A percentile compares a stretch with the other conserved stretches of the same genome.
Evolutionary conservation across 345 rosid genomes (phyloP).

Genomic region (Triadica sebifera): DNA sequence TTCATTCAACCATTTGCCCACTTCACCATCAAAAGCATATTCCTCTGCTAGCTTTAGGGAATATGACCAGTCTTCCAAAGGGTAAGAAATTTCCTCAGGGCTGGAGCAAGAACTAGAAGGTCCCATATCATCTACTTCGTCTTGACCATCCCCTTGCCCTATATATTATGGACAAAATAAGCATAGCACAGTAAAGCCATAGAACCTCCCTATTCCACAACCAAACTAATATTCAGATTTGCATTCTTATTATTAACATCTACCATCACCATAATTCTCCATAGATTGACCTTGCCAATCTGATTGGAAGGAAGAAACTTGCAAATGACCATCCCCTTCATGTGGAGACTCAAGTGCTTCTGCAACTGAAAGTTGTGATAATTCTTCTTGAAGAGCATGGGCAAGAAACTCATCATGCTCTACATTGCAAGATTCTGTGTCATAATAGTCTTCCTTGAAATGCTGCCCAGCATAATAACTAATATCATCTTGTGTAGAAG

Average conservation of each 20-base stretch:
- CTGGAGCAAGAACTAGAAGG: conserved; percentile 51
- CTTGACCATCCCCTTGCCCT: conserved; percentile 41
- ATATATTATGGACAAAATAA: conserved; percentile 16
- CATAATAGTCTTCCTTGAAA: conserved; percentile 41
- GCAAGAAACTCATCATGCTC: conserved; percentile 61
- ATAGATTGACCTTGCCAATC: conserved; percentile 42
- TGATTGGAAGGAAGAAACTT: conserved; percentile 28
- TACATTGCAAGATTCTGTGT: conserved; percentile 30
- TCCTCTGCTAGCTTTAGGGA: conserved; percentile 44
- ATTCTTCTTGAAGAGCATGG: conserved; percentile 57
- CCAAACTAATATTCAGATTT: background rate
- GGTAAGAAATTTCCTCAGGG: conserved; percentile 42
- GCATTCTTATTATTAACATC: conserved; percentile 5
- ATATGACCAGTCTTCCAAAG: conserved; percentile 43
- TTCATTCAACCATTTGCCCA: conserved; percentile 59
- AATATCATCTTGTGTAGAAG: conserved; percentile 32
- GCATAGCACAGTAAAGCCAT: background rate
- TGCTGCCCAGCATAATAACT: conserved; percentile 39
- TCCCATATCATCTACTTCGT: conserved; percentile 40
- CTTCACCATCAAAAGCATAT: conserved; percentile 46
- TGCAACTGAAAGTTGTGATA: conserved; percentile 55
- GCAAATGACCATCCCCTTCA: conserved; percentile 34
- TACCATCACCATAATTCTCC: conserved; percentile 47
- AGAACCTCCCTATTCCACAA: background rate
- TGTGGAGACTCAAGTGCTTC: conserved; percentile 35